Percentiles rank a stretch among this genome's conserved stretches.
Evolutionary conservation across 2,329 filamentous ascomycete genomes (phyloP).

Genomic region (Colletotrichum viniferum): DNA sequence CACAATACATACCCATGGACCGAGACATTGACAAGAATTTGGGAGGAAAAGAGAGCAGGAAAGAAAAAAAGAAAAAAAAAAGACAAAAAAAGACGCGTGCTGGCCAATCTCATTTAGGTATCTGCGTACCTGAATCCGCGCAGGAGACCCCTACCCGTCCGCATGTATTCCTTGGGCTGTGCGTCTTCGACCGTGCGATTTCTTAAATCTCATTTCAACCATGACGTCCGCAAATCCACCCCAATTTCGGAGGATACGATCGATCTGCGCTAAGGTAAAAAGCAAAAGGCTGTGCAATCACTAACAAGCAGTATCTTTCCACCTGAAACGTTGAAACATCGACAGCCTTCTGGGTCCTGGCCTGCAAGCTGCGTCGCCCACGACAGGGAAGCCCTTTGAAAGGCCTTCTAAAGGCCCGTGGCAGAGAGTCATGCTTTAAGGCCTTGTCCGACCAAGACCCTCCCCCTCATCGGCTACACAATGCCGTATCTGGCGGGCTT

Average conservation of each 20-base stretch:
- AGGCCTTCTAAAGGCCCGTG: not conserved
- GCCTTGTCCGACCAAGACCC: not conserved
- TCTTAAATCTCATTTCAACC: slow-evolving; percentile 11
- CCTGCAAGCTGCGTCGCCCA: not conserved
- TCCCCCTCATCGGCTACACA: slow-evolving; percentile 4
- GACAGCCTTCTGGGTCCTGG: slow-evolving; percentile 8
- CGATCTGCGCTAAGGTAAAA: slow-evolving; percentile 18
- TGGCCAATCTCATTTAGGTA: not conserved
- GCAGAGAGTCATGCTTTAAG: slow-evolving; percentile 1
- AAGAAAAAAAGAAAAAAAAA: too few species aligned
- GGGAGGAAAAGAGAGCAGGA: not conserved
- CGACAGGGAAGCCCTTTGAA: not conserved
- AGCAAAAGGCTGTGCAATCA: slow-evolving; percentile 4
- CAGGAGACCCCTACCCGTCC: not conserved
- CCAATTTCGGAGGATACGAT: slow-evolving; percentile 21
- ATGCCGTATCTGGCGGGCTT: not conserved
- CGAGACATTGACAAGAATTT: not conserved
- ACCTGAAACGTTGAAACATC: slow-evolving; percentile 22
- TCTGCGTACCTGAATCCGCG: not conserved
- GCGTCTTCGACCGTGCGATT: not conserved
- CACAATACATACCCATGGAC: not conserved
- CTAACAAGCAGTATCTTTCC: slow-evolving; percentile 4
- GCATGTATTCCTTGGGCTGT: not conserved
- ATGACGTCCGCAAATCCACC: slow-evolving; percentile 18
- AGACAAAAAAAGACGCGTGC: not conserved